Percentiles rank a stretch among this genome's conserved stretches.
Conservation (phyloP, 768 basidiomycete genomes). For the Chalciporus chontae region DNA sequence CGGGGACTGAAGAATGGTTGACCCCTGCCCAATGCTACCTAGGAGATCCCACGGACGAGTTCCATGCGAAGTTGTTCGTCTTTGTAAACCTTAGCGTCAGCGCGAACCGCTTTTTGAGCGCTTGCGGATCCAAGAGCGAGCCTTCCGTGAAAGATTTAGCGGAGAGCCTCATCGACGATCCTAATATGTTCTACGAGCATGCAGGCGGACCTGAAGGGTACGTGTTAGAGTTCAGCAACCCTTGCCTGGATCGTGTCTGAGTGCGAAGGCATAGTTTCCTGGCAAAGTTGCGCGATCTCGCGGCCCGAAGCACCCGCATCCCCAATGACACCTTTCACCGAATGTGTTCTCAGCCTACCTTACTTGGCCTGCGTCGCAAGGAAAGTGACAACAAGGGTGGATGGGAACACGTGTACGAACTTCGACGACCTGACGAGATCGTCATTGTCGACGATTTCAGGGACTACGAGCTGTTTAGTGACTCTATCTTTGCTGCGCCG, state of each 20-base stretch:
- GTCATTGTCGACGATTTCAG: constrained; percentile 83
- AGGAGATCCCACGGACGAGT: constrained; percentile 46
- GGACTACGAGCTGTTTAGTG: constrained; percentile 68
- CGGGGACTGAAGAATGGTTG: constrained; percentile 37
- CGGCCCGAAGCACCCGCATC: constrained; percentile 56
- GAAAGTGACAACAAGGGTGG: constrained; percentile 47
- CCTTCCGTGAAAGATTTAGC: constrained; percentile 81
- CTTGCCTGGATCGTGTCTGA: neutral
- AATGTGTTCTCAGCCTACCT: constrained; percentile 66
- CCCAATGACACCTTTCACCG: constrained; percentile 44
- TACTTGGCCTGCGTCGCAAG: constrained; percentile 67
- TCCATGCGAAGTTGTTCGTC: constrained; percentile 75
- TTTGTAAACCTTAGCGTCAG: constrained; percentile 81
- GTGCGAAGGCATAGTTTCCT: constrained; percentile 52
- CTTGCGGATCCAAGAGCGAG: constrained; percentile 80
- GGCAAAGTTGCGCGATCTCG: constrained; percentile 74
- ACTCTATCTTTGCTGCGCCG: constrained; percentile 66
- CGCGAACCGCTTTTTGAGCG: constrained; percentile 77
- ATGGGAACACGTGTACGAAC: constrained; percentile 58
- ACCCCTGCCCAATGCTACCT: constrained; percentile 68
- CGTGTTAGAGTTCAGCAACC: constrained; percentile 13
- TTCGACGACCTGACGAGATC: constrained; percentile 62
- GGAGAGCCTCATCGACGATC: constrained; percentile 60
- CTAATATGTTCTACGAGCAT: constrained; percentile 61
- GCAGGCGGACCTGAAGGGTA: constrained; percentile 65